A percentile compares a stretch with the other conserved stretches of the same genome.
These are phyloP conservation scores for Serendipita indica DNA, from an alignment of 768 basidiomycete species.

Conservation along the genomic window DNA sequence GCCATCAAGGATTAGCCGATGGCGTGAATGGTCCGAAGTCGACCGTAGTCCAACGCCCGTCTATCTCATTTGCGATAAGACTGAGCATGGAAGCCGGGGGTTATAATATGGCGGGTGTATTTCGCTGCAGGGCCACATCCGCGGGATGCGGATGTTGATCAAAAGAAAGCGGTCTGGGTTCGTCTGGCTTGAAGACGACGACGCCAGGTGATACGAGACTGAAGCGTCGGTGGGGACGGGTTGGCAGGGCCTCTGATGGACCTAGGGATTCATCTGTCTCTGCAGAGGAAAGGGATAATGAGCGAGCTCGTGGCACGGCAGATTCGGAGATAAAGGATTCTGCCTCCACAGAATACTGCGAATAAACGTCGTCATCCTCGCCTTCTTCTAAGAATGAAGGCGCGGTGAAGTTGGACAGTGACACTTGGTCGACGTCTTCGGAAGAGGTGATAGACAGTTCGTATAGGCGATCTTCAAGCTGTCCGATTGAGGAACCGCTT, in stretches of 20 bases:
- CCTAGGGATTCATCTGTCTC: background rate
- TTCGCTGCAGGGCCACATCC: no score
- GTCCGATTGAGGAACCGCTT: background rate
- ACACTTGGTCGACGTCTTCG: background rate
- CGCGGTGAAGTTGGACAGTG: conserved; percentile 4
- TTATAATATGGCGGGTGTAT: no score
- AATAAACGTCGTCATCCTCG: background rate
- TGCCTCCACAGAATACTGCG: background rate
- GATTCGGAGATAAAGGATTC: background rate
- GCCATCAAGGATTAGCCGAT: no score
- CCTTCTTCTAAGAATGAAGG: background rate
- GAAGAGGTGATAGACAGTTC: background rate
- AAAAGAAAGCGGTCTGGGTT: background rate
- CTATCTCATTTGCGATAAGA: no score
- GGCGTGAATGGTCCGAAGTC: no score
- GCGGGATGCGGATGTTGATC: no score
- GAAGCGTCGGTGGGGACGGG: background rate
- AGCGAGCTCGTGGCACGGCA: background rate
- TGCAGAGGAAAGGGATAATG: background rate
- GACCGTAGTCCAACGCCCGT: no score
- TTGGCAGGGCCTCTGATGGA: background rate
- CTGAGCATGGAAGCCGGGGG: no score
- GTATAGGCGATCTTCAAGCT: background rate
- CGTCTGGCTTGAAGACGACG: background rate
- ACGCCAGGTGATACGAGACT: background rate